Evolutionary conservation across 2,329 filamentous ascomycete species (phyloP).

Genomic region (Alternaria ventricosa): DNA sequence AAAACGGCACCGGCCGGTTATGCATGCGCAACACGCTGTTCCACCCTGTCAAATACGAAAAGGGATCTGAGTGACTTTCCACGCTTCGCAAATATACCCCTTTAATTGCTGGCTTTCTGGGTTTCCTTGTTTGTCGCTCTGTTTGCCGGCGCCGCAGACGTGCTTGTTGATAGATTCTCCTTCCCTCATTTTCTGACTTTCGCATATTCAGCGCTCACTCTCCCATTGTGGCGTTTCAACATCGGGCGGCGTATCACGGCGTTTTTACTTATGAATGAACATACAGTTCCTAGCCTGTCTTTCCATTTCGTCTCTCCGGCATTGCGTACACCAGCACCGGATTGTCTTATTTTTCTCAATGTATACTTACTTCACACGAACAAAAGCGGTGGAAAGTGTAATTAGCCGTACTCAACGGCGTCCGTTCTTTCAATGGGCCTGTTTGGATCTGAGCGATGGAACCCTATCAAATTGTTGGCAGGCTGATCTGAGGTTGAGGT

Average conservation of each 20-base stretch:
- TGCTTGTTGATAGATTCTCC: constrained; percentile 32
- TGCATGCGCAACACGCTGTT: constrained; percentile 55
- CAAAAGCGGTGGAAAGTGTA: constrained; percentile 36
- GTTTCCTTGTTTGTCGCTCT: constrained; percentile 18
- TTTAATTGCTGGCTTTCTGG: constrained; percentile 31
- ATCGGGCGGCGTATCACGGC: constrained; percentile 46
- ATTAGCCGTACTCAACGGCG: constrained; percentile 31
- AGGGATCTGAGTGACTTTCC: constrained; percentile 43
- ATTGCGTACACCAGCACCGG: constrained; percentile 13
- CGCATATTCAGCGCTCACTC: constrained; percentile 32
- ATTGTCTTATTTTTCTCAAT: constrained; percentile 12
- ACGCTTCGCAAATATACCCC: constrained; percentile 26
- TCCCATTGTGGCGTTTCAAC: constrained; percentile 14
- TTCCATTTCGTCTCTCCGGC: constrained; percentile 12
- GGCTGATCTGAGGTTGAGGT: not conserved
- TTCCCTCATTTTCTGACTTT: constrained; percentile 17
- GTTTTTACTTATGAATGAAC: constrained; percentile 24
- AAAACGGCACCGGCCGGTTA: constrained; percentile 55
- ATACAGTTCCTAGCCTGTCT: constrained; percentile 9
- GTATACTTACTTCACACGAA: constrained; percentile 28
- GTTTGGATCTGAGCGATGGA: constrained; percentile 10
- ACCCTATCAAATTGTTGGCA: constrained; percentile 2
- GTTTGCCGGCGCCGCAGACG: constrained; percentile 23
- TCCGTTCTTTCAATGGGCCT: constrained; percentile 18
- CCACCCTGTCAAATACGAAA: constrained; percentile 59